These are phyloP conservation scores for Aurantiochytrium sp. DNA, from an alignment of 108 stramenopile genomes.

Conservation along the genomic window DNA sequence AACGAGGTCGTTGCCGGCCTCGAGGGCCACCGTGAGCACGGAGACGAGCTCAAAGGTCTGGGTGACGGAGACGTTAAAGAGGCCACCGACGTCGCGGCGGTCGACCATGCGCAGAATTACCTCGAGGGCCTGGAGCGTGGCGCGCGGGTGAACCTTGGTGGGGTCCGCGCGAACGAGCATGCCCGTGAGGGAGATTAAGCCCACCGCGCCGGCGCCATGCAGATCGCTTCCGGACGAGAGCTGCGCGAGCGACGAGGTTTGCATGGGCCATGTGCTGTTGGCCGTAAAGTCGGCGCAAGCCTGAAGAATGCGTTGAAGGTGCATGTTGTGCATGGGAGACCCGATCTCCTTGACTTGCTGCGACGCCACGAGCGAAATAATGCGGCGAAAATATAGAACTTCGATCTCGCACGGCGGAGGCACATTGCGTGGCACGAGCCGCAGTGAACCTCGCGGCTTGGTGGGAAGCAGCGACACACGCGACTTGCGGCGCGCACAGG, in stretches of 20 bases:
- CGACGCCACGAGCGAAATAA: background rate
- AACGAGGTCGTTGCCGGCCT: background rate
- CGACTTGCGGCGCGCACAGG: background rate
- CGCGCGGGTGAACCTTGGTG: background rate
- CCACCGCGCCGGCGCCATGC: background rate
- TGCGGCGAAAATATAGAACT: background rate
- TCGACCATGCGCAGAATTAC: background rate
- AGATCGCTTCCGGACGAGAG: background rate
- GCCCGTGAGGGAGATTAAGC: background rate
- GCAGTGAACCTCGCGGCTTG: background rate
- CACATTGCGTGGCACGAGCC: background rate
- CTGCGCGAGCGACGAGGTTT: background rate
- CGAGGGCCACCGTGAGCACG: background rate
- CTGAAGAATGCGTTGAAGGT: background rate
- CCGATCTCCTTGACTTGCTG: background rate
- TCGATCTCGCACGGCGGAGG: background rate
- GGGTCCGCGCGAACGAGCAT: background rate
- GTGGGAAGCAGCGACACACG: background rate
- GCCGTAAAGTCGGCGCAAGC: background rate
- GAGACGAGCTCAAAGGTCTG: slow-evolving; percentile 8
- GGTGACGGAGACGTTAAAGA: background rate
- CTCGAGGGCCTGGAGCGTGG: background rate
- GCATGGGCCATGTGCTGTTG: background rate
- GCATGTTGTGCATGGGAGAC: background rate
- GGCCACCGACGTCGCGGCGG: background rate